Evolutionary conservation across 208 protist genomes (phyloP), one percentile per base, ranked within the genome.

Genomic region (Trypanosoma mega): DNA sequence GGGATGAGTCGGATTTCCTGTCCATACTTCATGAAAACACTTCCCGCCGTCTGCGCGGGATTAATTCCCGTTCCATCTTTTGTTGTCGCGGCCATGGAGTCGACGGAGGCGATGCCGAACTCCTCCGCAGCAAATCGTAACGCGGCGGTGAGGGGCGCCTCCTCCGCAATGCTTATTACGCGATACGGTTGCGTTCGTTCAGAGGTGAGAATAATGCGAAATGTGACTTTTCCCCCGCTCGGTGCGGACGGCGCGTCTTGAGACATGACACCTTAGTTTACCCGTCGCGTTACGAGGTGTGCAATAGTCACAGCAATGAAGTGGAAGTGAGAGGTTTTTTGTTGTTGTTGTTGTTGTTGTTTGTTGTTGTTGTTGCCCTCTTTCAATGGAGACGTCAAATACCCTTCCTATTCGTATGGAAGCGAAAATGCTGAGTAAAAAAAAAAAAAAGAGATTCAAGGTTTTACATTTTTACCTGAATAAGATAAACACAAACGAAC

Each of bases 51-150:
- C 68, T 98, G 94, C 37, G 88, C 68, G 1, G 97, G 97, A 71
- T 98, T 98, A 61, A 98, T 97, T 31, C 97, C 97, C 0, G 96
- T 96, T 53, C 96, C 96, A 64, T 98, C 96, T 71, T 92, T 92
- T 36, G 85, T 92, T 26, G 83, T 95, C 34, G 82, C 82, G 3
- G 84, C 82, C 84, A 92, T 92, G 30, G 78, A 90, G 63, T 92
- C 83, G 12, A 87, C 80, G 0, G 73, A 85, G 16, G 80, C 67
- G 56, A 89, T 83, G 44, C 83, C 78, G 23, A 97, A 94, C 78
- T 98, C 90, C 76, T 98, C 91, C 2, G 96, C 95, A 9, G 94
- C 95, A 58, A 96, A 98, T 66, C 91, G 90, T 53, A 98, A 71
- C 23, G 98, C 96, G 0, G 93, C 93, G 8, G 95, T 98, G 57